These are phyloP conservation scores for Hyparrhenia diplandra DNA, from an alignment of 176 grass and related monocot genomes.

Conservation along the genomic window DNA sequence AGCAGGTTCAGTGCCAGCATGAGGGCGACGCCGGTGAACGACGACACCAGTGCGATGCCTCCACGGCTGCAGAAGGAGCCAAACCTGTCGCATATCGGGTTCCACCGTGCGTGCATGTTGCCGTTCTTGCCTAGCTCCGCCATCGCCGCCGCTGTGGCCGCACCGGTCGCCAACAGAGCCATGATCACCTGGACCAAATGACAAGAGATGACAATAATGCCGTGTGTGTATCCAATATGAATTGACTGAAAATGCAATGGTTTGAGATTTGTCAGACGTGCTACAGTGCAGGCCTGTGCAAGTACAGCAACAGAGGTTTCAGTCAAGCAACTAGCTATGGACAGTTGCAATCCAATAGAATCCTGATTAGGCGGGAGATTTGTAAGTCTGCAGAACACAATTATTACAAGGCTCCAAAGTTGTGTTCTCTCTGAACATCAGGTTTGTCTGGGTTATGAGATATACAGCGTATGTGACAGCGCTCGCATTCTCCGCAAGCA, in stretches of 20 bases:
- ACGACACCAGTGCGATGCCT: slow-evolving; percentile 42
- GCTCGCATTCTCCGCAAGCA: not conserved
- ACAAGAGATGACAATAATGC: not conserved
- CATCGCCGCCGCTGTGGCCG: slow-evolving; percentile 51
- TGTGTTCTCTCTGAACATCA: not conserved
- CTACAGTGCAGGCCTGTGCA: slow-evolving; percentile 2
- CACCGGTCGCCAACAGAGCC: slow-evolving; percentile 56
- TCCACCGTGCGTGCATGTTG: slow-evolving; percentile 82
- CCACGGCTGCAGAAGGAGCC: slow-evolving; percentile 69
- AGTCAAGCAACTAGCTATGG: slow-evolving; percentile 34
- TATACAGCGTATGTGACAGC: not conserved
- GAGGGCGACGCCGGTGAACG: slow-evolving; percentile 51
- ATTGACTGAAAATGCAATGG: not conserved
- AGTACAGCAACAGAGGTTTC: slow-evolving; percentile 12
- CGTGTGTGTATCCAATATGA: not conserved
- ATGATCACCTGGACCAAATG: slow-evolving; percentile 45
- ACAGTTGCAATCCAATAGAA: slow-evolving; percentile 27
- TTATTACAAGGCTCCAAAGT: slow-evolving; percentile 5
- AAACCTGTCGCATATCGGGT: slow-evolving; percentile 75
- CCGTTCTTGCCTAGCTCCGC: slow-evolving; percentile 76
- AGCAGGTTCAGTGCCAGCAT: slow-evolving; percentile 49
- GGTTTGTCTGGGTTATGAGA: slow-evolving; percentile 1
- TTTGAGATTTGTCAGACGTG: not conserved
- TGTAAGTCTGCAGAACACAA: not conserved
- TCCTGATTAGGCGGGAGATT: slow-evolving; percentile 20